Conservation (phyloP, 257 asterid genomes). For the Prunella vulgaris region DNA sequence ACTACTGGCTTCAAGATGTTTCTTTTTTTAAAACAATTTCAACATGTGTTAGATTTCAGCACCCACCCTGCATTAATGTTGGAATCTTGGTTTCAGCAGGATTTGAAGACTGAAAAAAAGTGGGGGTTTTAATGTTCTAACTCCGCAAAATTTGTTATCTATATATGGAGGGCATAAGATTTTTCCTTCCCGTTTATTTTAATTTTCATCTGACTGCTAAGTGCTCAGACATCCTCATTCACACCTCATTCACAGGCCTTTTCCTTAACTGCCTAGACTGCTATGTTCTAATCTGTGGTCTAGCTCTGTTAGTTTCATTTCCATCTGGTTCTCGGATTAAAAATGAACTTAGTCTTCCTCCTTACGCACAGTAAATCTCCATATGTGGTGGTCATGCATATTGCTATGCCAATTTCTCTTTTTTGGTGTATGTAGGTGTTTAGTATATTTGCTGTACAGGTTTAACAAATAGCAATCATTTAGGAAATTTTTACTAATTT, state of each 20-base stretch:
- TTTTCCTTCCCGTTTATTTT: not conserved
- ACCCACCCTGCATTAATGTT: not conserved
- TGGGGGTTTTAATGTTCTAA: conserved; percentile 1
- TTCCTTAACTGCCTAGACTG: not conserved
- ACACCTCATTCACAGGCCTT: not conserved
- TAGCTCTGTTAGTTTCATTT: not conserved
- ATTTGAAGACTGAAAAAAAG: conserved; percentile 12
- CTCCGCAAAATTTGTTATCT: not conserved
- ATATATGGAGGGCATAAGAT: not conserved
- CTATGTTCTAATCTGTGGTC: not conserved
- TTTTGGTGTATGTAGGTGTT: not conserved
- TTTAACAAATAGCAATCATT: not conserved
- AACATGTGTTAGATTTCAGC: not conserved
- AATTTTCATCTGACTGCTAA: conserved; percentile 5
- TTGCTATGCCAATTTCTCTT: not conserved
- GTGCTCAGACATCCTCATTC: not conserved
- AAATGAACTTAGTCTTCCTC: not conserved
- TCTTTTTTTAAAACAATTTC: not conserved
- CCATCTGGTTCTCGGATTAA: not conserved
- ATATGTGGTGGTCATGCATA: not conserved
- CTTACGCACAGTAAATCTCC: not conserved
- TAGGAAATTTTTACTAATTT: not conserved
- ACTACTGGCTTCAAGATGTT: not conserved
- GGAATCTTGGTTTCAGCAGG: not conserved
- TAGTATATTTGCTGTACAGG: not conserved